Evolutionary conservation across 805 yeast species (phyloP).

Genomic region (Spathaspora sp.): DNA sequence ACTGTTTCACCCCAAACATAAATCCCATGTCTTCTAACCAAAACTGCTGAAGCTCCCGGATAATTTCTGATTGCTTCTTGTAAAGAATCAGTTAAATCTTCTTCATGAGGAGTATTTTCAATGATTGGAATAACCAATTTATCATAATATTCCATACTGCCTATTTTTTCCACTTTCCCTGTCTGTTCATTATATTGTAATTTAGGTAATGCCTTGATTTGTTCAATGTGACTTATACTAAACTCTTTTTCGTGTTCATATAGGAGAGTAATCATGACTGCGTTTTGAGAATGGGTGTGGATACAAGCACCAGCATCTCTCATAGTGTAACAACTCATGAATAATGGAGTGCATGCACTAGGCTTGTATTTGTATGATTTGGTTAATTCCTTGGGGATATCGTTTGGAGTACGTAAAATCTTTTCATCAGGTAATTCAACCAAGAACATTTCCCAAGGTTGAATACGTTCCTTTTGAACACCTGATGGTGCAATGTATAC

Average conservation of each 20-base stretch:
- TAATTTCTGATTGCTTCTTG: slow-evolving; percentile 61
- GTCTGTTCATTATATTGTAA: slow-evolving; percentile 24
- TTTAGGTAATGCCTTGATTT: slow-evolving; percentile 86
- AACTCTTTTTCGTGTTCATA: slow-evolving; percentile 63
- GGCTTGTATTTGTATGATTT: slow-evolving; percentile 58
- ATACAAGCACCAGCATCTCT: slow-evolving; percentile 88
- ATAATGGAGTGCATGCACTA: slow-evolving; percentile 91
- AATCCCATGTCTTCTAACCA: slow-evolving; percentile 91
- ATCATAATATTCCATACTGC: slow-evolving; percentile 69
- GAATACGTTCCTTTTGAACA: slow-evolving; percentile 86
- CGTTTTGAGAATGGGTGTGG: slow-evolving; percentile 89
- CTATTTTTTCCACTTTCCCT: slow-evolving; percentile 50
- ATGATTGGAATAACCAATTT: slow-evolving; percentile 83
- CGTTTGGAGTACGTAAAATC: slow-evolving; percentile 57
- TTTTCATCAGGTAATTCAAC: slow-evolving; percentile 52
- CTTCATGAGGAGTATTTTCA: slow-evolving; percentile 87
- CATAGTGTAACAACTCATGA: slow-evolving; percentile 63
- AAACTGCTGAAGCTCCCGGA: slow-evolving; percentile 79
- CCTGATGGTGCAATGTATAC: slow-evolving; percentile 93
- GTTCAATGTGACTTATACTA: slow-evolving; percentile 77
- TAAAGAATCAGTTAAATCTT: slow-evolving; percentile 67
- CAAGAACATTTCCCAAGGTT: slow-evolving; percentile 78
- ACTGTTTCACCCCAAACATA: slow-evolving; percentile 95
- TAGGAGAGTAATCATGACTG: slow-evolving; percentile 75
- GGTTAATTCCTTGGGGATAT: slow-evolving; percentile 34